A percentile compares a stretch with the other conserved stretches of the same genome.
phyloP scores from a whole-genome alignment of 306 rosid genomes.

The Vigna nakashimae region DNA sequence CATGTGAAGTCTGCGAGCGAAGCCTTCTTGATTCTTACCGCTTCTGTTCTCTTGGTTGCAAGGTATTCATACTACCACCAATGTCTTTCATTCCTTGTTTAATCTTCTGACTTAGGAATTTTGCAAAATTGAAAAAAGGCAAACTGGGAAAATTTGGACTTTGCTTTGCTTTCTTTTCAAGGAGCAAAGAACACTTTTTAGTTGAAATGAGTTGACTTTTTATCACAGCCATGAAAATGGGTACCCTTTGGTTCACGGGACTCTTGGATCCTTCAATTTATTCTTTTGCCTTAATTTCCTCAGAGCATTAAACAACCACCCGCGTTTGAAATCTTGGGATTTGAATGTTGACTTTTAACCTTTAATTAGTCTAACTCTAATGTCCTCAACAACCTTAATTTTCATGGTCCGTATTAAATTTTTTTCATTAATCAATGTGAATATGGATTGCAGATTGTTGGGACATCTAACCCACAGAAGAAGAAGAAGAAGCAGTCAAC shows the following conservation, averaged over 20 bases:
- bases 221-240: background rate
- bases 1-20: conserved; percentile 97
- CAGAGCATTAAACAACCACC: conserved; percentile 37
- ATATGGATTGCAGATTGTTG: conserved; percentile 67
- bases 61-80: conserved; percentile 57
- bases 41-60: conserved; percentile 98
- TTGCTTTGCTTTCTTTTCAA: conserved; percentile 36
- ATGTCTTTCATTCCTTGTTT: conserved; percentile 32
- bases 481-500: conserved; percentile 54
- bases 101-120: conserved; percentile 5
- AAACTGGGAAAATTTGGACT: background rate
- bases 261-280: conserved; percentile 42
- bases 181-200: conserved; percentile 9
- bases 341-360: conserved; percentile 44
- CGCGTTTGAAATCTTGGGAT: conserved; percentile 38
- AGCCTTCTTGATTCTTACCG: conserved; percentile 95
- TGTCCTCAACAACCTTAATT: background rate
- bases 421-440: conserved; percentile 24
- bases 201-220: conserved; percentile 55
- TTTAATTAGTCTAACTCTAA: background rate
- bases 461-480: conserved; percentile 71
- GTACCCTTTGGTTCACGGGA: conserved; percentile 41
- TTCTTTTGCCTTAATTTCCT: conserved; percentile 34
- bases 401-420: background rate
- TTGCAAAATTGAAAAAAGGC: background rate